phyloP scores from a whole-genome alignment of 805 yeast species.

The Ogataea saltuana region DNA sequence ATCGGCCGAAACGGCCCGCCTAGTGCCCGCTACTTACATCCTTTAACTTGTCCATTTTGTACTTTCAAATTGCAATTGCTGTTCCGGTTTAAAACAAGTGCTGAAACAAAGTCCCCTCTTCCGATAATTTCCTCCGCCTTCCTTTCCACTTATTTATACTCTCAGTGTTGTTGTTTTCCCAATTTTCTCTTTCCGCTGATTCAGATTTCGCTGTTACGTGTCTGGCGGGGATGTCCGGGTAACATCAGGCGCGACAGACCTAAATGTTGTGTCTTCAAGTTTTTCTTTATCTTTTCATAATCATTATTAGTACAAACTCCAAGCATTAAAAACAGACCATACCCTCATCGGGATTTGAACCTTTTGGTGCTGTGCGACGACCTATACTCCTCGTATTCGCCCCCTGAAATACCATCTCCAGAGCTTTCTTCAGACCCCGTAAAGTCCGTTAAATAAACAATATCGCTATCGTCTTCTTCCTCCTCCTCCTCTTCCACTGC shows the following conservation, averaged over 20 bases:
- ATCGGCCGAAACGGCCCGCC: neutral
- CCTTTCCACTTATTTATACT: slow-evolving; percentile 2
- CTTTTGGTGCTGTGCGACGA: slow-evolving; percentile 2
- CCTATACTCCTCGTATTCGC: neutral
- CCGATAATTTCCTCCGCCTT: slow-evolving; percentile 4
- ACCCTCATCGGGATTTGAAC: slow-evolving; percentile 3
- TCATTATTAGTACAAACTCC: slow-evolving; percentile 4
- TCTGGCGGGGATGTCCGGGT: neutral
- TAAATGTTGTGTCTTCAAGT: neutral
- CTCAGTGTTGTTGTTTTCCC: slow-evolving; percentile 8
- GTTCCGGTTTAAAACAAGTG: neutral
- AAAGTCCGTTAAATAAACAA: slow-evolving; percentile 16
- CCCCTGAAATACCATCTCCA: slow-evolving; percentile 2
- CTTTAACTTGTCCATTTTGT: slow-evolving; percentile 50
- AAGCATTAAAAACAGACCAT: neutral
- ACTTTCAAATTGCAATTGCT: neutral
- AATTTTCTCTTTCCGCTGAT: slow-evolving; percentile 5
- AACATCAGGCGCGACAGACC: neutral
- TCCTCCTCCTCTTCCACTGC: neutral
- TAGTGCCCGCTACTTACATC: slow-evolving; percentile 39
- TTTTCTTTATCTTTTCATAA: neutral
- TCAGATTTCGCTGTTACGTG: slow-evolving; percentile 6
- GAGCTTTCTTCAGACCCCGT: slow-evolving; percentile 1
- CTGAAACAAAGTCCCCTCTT: neutral
- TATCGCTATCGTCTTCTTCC: slow-evolving; percentile 11